Evolutionary conservation across 495 filamentous ascomycete species (phyloP), one percentile per base, ranked within the genome.

Genomic region (Apodospora peruviana): DNA sequence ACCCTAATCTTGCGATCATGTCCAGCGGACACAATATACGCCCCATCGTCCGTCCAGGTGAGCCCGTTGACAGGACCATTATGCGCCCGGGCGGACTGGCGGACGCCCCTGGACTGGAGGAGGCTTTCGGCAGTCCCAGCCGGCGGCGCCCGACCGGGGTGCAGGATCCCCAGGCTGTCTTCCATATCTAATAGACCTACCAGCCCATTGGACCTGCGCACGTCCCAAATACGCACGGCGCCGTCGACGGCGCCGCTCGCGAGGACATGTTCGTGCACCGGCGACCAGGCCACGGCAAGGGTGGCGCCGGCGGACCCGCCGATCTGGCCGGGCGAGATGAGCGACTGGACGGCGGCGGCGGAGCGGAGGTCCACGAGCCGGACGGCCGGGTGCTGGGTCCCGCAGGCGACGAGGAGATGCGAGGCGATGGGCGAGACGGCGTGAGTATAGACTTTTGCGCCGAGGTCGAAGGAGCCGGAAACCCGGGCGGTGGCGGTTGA

Each of bases 321-420:
- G 22, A 50, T 9, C 29, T 59, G 53, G 8, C 84, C 75, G 0
- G 55, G 60, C 8, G 65, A 48, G 9, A 71, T 46, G 3, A 96
- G 73, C 2, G 84, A 83, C 55, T 96, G 91, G 3, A 86, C 84
- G 35, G 75, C 79, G 19, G 86, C 69, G 1, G 89, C 88, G 2
- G 88, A 85, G 24, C 85, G 81, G 11, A 96, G 70, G 60, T 96
- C 91, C 2, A 95, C 80, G 11, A 96, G 73, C 19, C 88, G 83
- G 2, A 94, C 83, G 3, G 83, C 74, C 11, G 85, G 84, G 53
- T 90, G 85, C 42, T 90, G 87, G 1, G 89, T 93, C 4, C 81
- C 88, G 52, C 87, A 89, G 9, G 91, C 90, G 18, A 95, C 82
- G 18, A 95, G 77, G 2, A 94, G 71, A 21, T 80, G 90, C 50